Conservation (phyloP, 106 monocot species). For the Apostasia shenzhenica region DNA sequence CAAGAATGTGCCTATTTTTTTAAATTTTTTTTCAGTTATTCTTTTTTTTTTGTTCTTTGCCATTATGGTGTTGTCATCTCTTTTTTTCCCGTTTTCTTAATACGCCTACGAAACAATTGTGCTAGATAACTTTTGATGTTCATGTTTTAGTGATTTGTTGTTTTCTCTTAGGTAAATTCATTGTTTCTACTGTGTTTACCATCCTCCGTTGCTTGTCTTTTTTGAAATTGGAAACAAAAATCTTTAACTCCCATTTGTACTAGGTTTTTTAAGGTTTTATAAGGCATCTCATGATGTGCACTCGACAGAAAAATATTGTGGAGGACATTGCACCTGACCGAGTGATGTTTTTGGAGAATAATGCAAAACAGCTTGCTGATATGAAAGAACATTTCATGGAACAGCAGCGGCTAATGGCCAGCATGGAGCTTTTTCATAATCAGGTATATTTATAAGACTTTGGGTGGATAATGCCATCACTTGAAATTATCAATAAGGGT, state of each 20-base stretch:
- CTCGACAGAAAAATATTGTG: constrained; percentile 19
- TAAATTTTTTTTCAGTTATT: too few species aligned
- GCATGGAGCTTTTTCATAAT: constrained; percentile 57
- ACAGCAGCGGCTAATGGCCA: constrained; percentile 42
- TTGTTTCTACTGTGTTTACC: too few species aligned
- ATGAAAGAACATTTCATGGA: constrained; percentile 48
- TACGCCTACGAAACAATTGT: too few species aligned
- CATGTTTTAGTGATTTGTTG: too few species aligned
- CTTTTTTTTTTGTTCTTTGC: too few species aligned
- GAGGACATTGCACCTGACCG: constrained; percentile 5
- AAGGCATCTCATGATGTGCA: not conserved
- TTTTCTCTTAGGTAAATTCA: too few species aligned
- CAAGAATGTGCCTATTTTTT: too few species aligned
- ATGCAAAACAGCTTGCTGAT: constrained; percentile 16
- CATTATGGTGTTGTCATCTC: too few species aligned
- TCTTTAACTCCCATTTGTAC: not conserved
- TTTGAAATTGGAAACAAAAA: too few species aligned
- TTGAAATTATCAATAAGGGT: not conserved
- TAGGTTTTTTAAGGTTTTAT: not conserved
- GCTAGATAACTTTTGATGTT: too few species aligned
- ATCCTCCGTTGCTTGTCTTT: too few species aligned
- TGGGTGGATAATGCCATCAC: not conserved
- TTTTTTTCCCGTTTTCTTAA: too few species aligned
- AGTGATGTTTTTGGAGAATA: constrained; percentile 14
- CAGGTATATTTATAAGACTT: constrained; percentile 42